These are phyloP conservation scores for Fusarium drepaniforme DNA, from an alignment of 2,329 filamentous ascomycete genomes.

Conservation along the genomic window DNA sequence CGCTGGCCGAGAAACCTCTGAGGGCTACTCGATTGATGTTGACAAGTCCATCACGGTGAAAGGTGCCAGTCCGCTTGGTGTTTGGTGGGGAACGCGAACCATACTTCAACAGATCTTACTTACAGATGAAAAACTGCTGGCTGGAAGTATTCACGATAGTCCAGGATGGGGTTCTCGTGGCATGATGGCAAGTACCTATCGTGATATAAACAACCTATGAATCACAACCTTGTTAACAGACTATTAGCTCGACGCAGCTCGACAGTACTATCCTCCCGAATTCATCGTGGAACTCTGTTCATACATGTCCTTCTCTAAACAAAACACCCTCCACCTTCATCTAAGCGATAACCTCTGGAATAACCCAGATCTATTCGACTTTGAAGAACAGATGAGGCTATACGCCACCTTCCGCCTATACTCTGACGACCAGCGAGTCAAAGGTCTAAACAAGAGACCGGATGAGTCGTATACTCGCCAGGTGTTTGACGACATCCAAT, in stretches of 20 bases:
- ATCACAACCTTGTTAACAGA: neutral
- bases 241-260: neutral
- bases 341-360: neutral
- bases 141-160: neutral
- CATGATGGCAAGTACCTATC: neutral
- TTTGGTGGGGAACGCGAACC: neutral
- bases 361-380: neutral
- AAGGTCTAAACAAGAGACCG: neutral
- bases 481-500: neutral
- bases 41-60: neutral
- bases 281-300: neutral
- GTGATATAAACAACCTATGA: neutral
- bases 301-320: neutral
- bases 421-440: neutral
- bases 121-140: neutral
- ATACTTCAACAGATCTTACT: neutral
- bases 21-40: neutral
- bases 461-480: neutral
- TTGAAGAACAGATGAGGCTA: neutral
- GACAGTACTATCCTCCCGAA: neutral
- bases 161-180: neutral
- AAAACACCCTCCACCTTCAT: neutral
- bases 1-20: neutral
- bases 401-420: neutral
- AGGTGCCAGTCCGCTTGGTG: neutral